Conservation (phyloP, 768 basidiomycete genomes). For the Leccinum boreale region DNA sequence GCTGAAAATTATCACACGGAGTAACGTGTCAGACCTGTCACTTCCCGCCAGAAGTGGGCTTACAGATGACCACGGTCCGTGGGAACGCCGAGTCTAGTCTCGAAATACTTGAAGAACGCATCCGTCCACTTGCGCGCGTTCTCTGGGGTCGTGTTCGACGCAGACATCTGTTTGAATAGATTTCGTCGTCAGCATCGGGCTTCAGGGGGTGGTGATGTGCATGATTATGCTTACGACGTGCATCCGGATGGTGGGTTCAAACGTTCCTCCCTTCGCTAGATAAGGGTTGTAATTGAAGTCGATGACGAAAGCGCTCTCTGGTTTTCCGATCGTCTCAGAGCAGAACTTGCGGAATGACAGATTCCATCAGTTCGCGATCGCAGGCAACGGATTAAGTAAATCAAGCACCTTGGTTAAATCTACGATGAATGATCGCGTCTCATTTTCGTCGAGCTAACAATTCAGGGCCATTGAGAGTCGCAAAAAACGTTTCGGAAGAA, state of each 20-base stretch:
- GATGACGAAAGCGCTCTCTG: slow-evolving; percentile 49
- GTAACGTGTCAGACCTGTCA: not conserved
- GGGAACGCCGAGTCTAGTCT: slow-evolving; percentile 45
- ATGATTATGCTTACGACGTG: not conserved
- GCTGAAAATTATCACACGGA: not conserved
- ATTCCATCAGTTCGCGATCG: not conserved
- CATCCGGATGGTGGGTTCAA: slow-evolving; percentile 61
- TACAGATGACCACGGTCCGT: slow-evolving; percentile 60
- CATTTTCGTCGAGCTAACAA: slow-evolving; percentile 1
- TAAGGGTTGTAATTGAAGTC: slow-evolving; percentile 53
- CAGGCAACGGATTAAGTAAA: not conserved
- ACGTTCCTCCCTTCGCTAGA: slow-evolving; percentile 53
- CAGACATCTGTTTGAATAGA: slow-evolving; percentile 40
- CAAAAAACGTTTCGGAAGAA: not conserved
- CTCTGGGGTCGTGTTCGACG: slow-evolving; percentile 50
- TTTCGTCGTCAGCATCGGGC: not conserved
- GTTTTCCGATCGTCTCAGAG: slow-evolving; percentile 49
- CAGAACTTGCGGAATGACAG: slow-evolving; percentile 25
- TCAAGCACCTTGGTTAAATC: slow-evolving; percentile 1
- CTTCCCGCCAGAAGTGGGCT: not conserved
- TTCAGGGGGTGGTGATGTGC: not conserved
- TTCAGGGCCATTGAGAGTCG: not conserved
- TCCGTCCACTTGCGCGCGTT: slow-evolving; percentile 53
- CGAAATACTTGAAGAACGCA: slow-evolving; percentile 50
- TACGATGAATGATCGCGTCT: not conserved